Evolutionary conservation across 2,329 filamentous ascomycete genomes (phyloP).

Genomic region (Mycogone perniciosa): DNA sequence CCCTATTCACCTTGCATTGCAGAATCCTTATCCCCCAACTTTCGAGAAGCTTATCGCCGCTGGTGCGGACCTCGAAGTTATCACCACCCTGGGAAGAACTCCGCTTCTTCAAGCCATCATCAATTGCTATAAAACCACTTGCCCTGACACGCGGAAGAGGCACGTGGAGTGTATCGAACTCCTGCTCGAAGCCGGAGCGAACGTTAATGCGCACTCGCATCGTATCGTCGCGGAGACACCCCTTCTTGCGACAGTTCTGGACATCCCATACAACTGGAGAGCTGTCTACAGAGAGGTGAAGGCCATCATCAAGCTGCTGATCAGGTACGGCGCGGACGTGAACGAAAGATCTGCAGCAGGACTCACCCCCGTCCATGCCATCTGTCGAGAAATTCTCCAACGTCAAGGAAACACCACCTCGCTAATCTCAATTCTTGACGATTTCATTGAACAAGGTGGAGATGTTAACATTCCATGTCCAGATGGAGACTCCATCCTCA

Average conservation of each 20-base stretch:
- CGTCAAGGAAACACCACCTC: background rate
- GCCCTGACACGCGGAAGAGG: background rate
- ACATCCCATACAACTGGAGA: background rate
- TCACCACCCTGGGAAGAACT: background rate
- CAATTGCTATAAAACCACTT: background rate
- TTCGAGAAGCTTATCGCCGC: background rate
- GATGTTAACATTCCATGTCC: background rate
- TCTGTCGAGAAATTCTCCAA: background rate
- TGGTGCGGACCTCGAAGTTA: slow-evolving; percentile 3
- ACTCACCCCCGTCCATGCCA: background rate
- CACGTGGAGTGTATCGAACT: background rate
- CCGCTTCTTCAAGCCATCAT: slow-evolving; percentile 1
- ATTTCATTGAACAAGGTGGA: background rate
- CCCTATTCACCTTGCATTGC: background rate
- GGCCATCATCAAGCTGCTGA: background rate
- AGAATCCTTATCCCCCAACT: background rate
- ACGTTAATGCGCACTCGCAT: background rate
- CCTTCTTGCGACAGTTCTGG: background rate
- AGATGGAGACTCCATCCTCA: background rate
- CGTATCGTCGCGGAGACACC: background rate
- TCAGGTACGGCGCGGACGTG: background rate
- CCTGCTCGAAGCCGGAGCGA: background rate
- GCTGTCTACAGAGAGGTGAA: background rate
- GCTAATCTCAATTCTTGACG: background rate
- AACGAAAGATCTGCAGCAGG: background rate